Evolutionary conservation across 2,329 filamentous ascomycete genomes (phyloP).

Genomic region (Neocatenulostroma microsporum): DNA sequence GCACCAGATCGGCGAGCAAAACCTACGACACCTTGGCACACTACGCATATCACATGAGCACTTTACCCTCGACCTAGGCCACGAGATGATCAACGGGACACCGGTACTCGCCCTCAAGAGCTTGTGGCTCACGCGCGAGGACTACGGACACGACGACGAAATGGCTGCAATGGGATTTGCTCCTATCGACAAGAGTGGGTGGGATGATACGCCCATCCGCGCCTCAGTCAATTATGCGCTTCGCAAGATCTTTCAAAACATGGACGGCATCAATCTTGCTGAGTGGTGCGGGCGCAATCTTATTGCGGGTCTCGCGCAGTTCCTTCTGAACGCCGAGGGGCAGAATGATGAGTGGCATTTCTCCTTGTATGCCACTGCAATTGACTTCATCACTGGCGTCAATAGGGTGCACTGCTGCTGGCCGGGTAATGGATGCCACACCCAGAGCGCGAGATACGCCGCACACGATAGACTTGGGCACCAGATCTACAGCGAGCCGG

Average conservation of each 20-base stretch:
- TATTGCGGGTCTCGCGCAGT: slow-evolving; percentile 1
- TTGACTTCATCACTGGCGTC: slow-evolving; percentile 2
- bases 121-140: too few species aligned
- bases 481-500: too few species aligned
- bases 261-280: background rate
- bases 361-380: background rate
- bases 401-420: background rate
- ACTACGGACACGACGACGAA: background rate
- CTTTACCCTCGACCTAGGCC: background rate
- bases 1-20: background rate
- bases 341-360: background rate
- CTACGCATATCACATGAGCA: background rate
- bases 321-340: background rate
- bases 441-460: background rate
- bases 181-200: background rate
- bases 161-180: background rate
- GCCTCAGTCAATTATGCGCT: background rate
- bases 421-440: background rate
- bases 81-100: background rate
- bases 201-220: background rate
- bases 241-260: background rate
- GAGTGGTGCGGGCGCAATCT: slow-evolving; percentile 1
- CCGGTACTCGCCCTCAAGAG: background rate
- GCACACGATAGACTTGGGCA: background rate
- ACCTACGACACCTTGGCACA: background rate